Evolutionary conservation across 768 basidiomycete species (phyloP), one percentile per base, ranked within the genome.

Genomic region (Podaxis sp.): DNA sequence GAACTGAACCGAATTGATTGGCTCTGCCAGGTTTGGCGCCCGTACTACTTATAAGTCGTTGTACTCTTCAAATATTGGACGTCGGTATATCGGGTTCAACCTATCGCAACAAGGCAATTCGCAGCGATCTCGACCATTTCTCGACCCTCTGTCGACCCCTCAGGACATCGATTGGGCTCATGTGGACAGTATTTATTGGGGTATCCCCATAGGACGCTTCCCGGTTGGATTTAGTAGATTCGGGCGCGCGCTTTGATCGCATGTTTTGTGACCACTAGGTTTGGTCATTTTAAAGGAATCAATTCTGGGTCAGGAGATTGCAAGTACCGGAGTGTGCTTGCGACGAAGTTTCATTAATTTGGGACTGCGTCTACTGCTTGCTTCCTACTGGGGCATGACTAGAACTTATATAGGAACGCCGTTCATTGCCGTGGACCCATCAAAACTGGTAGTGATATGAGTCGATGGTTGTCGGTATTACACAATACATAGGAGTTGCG

Each of bases 221-320:
- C 18, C 25, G 14, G 21, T 48, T 13, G 18, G 25, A 23, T 23
- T 23, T 23, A 5, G 25, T 42, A 42, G 23, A 44, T 42, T 42
- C 38, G 23, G 48, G 35, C 18, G n/a, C 46, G 57, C 57, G 57
- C 21, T 58, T 58, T 58, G 57, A 58, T 58, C 57, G 57, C 47
- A 58, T 38, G 27, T 50, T 50, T 50, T 50, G 16, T 3, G 16
- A 25, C 35, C 13, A 28, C 9, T 18, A 37, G 35, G 10, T 23
- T 38, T 25, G 23, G 48, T 58, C 46, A 50, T 25, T 50, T 42
- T 1, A 44, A 37, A 28, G 38, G 54, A 28, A 10, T 11, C 38
- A 5, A 27, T 11, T 2, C 23, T 40, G 54, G 40, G 54, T 23
- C 38, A 21, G 54, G 38, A 28, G 37, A 23, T 48, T 44, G 42